These are phyloP conservation scores for Marasmius oreades DNA, from an alignment of 1,284 basidiomycete species.

Conservation along the genomic window DNA sequence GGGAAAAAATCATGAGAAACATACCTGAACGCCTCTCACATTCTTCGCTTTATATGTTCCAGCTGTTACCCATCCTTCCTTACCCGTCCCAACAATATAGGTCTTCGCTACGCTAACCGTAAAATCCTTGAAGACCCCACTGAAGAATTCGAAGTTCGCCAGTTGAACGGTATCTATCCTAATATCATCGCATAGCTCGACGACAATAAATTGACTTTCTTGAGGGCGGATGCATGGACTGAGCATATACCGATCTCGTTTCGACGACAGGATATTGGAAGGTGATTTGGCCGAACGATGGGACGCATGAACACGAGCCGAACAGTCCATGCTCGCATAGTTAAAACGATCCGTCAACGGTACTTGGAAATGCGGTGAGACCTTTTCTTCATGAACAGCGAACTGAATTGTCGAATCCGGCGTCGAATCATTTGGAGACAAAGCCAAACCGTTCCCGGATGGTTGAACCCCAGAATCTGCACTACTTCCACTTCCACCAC, in stretches of 20 bases:
- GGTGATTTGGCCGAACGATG: conserved; percentile 85
- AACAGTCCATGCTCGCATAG: conserved; percentile 92
- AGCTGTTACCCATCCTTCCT: conserved; percentile 67
- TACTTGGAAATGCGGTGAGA: conserved; percentile 59
- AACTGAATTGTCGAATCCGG: conserved; percentile 14
- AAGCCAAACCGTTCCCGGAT: background rate
- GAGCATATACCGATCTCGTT: conserved; percentile 96
- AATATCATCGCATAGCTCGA: conserved; percentile 98
- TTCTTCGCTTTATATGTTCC: conserved; percentile 88
- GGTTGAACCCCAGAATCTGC: background rate
- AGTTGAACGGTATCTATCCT: conserved; percentile 94
- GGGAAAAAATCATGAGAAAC: background rate
- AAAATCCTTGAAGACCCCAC: conserved; percentile 93
- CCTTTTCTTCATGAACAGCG: conserved; percentile 12
- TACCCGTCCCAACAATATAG: conserved; percentile 45
- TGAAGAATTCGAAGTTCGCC: conserved; percentile 98
- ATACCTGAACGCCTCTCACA: conserved; percentile 87
- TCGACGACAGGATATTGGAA: conserved; percentile 81
- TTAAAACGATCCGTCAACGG: conserved; percentile 84
- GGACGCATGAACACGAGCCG: conserved; percentile 84
- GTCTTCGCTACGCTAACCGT: conserved; percentile 83
- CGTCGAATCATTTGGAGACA: conserved; percentile 10
- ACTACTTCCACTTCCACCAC: conserved; percentile 11
- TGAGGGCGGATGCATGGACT: conserved; percentile 74
- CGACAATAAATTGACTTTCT: conserved; percentile 80